Conservation (phyloP, 371 early-diverging fungal species). For the Apophysomyces variabilis region DNA sequence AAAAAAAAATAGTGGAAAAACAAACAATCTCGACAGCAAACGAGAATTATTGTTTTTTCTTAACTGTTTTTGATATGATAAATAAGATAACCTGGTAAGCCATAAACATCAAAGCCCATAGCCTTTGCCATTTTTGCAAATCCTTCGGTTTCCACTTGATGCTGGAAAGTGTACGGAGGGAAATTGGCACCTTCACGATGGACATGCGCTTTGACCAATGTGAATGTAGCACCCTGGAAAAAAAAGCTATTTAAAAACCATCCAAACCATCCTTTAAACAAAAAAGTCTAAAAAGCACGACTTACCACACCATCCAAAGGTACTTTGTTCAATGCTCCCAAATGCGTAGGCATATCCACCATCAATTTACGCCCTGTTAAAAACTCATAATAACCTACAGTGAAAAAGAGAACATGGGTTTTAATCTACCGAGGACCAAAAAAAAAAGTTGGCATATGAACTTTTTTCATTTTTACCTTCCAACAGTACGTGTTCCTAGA, state of each 20-base stretch:
- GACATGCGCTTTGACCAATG: conserved; percentile 66
- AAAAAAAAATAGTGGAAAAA: conserved; percentile 4
- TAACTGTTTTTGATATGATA: conserved; percentile 45
- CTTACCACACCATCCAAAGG: conserved; percentile 51
- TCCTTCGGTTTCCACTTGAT: conserved; percentile 76
- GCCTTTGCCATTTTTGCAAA: conserved; percentile 75
- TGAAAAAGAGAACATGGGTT: background rate
- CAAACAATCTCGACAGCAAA: background rate
- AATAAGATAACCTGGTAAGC: conserved; percentile 61
- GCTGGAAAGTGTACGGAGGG: conserved; percentile 47
- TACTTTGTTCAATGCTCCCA: conserved; percentile 35
- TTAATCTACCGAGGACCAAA: conserved; percentile 1
- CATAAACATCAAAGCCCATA: conserved; percentile 66
- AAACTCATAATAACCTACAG: conserved; percentile 48
- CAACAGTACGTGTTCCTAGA: conserved; percentile 39
- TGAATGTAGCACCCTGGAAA: conserved; percentile 46
- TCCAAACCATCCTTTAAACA: background rate
- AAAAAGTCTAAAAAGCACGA: background rate
- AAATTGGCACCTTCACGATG: conserved; percentile 69
- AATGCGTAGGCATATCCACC: conserved; percentile 53
- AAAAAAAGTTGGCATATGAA: background rate
- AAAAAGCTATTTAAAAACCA: conserved; percentile 18
- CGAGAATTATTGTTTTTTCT: background rate
- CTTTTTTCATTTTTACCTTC: conserved; percentile 33
- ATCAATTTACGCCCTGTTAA: conserved; percentile 45